Base-by-base conservation (phyloP, 345 rosid genomes). In the Ceriops tagal region DNA sequence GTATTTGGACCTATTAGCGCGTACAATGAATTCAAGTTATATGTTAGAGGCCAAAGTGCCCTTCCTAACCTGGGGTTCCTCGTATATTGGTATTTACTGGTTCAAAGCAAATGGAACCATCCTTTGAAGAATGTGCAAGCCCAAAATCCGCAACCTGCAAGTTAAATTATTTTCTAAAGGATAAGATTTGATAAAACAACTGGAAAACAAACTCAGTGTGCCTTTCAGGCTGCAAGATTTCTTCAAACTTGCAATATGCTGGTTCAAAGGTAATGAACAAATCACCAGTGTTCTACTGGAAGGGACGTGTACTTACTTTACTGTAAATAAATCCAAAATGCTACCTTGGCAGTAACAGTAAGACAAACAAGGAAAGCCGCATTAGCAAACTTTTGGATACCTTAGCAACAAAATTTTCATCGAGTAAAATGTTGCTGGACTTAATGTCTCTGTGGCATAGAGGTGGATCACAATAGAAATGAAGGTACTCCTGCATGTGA, bases 401-500 rank as follows among this genome's bases (percentile, higher is more conserved):
- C 97, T 93, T 93, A 19, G 98, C 97, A 65, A 86, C 92, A 70
- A 89, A 87, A 68, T 89, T 88, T 70, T 89, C 93, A 66, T 93
- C 92, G 5, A 93, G 85, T 73, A 93, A 78, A 81, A 93, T 93
- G 84, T 93, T 93, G 85, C 97, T 89, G 19, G 98, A 88, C 81
- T 91, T 91, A 15, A 93, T 86, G 89, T 93, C 98, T 78, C 98
- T 78, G 79, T 93, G 97, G 84, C 98, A 93, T 35, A 93, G 79
- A 70, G 98, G 97, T 21, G 97, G 98, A 78, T 91, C 95, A 64
- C 98, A 93, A 74, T 93, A 93, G 71, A 89, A 89, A 74, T 93
- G 98, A 73, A 93, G 98, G 77, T 93, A 93, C 62, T 93, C 97
- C 98, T 93, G 88, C 77, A 78, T 32, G 56, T 46, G 16, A 43